A percentile compares a stretch with the other conserved stretches of the same genome.
Evolutionary conservation across 805 yeast species (phyloP).

Genomic region (Zygoascus tannicola): DNA sequence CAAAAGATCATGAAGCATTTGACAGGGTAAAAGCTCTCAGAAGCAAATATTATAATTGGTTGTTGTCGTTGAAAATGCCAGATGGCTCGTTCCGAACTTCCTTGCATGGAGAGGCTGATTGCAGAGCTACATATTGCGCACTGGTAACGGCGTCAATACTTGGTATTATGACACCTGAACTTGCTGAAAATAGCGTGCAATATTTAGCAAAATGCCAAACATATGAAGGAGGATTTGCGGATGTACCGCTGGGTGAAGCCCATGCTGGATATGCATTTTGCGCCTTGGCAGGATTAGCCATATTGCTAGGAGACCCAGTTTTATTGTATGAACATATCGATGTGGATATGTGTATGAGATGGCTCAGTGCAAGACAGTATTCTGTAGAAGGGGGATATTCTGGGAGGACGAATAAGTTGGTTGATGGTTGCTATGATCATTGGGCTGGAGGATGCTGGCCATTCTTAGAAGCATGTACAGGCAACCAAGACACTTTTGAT

Average conservation of each 20-base stretch:
- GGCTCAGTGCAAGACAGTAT: slow-evolving; percentile 67
- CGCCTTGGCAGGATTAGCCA: slow-evolving; percentile 57
- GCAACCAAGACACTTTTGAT: slow-evolving; percentile 31
- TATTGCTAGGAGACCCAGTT: slow-evolving; percentile 33
- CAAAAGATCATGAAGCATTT: slow-evolving; percentile 37
- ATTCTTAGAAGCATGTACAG: slow-evolving; percentile 46
- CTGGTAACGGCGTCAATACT: slow-evolving; percentile 62
- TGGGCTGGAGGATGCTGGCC: slow-evolving; percentile 85
- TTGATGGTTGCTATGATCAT: slow-evolving; percentile 91
- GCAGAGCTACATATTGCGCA: slow-evolving; percentile 78
- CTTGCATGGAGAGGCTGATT: slow-evolving; percentile 69
- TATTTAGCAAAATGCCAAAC: slow-evolving; percentile 73
- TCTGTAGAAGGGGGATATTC: slow-evolving; percentile 74
- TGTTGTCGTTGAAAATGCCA: slow-evolving; percentile 47
- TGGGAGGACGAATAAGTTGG: slow-evolving; percentile 88
- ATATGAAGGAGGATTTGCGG: slow-evolving; percentile 93
- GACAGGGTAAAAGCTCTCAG: slow-evolving; percentile 34
- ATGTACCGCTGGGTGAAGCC: slow-evolving; percentile 76
- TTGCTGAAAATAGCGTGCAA: slow-evolving; percentile 42
- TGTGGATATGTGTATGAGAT: slow-evolving; percentile 41
- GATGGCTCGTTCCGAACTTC: slow-evolving; percentile 79
- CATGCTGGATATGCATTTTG: slow-evolving; percentile 97
- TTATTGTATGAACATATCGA: slow-evolving; percentile 34
- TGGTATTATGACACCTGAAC: slow-evolving; percentile 50
- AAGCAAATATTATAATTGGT: slow-evolving; percentile 48